phyloP scores from a whole-genome alignment of 768 basidiomycete genomes.

The Rhodotorula sphaerocarpa region DNA sequence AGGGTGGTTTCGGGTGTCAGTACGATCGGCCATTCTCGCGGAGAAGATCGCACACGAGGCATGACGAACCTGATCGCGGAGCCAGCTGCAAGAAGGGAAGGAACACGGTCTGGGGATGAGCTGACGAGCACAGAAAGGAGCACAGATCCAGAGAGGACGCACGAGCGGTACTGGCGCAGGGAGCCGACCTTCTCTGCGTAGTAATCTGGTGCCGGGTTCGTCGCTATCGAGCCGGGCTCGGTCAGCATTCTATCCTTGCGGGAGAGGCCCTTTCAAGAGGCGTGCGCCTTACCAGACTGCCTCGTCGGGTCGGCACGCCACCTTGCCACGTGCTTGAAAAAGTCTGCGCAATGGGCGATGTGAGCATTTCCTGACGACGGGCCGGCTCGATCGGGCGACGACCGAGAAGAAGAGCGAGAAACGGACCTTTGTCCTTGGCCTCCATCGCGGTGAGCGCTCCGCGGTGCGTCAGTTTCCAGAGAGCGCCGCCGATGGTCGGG shows the following conservation, averaged over 20 bases:
- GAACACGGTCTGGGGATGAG: not conserved
- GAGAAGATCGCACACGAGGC: too few relatives aligned
- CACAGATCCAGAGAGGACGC: not conserved
- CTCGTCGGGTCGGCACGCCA: constrained; percentile 44
- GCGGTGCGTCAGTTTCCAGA: constrained; percentile 32
- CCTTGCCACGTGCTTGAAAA: constrained; percentile 27
- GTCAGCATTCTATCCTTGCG: too few relatives aligned
- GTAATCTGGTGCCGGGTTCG: constrained; percentile 28
- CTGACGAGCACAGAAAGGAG: not conserved
- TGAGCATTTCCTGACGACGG: too few relatives aligned
- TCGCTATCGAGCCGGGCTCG: not conserved
- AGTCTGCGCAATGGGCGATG: constrained; percentile 7
- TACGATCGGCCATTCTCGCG: too few relatives aligned
- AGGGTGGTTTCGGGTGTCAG: not conserved
- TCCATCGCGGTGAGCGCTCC: constrained; percentile 25
- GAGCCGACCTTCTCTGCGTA: constrained; percentile 42
- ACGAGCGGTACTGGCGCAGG: constrained; percentile 20
- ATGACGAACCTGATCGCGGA: constrained; percentile 1
- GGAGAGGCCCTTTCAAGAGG: too few relatives aligned
- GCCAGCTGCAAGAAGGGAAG: not conserved
- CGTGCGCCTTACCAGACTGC: constrained; percentile 33
- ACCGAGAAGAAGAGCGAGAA: too few relatives aligned
- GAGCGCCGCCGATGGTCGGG: constrained; percentile 28
- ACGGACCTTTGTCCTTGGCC: constrained; percentile 35
- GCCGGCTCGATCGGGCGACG: too few relatives aligned